Evolutionary conservation across 1,284 basidiomycete species (phyloP).

Genomic region (Ceratobasidium papillatum): DNA sequence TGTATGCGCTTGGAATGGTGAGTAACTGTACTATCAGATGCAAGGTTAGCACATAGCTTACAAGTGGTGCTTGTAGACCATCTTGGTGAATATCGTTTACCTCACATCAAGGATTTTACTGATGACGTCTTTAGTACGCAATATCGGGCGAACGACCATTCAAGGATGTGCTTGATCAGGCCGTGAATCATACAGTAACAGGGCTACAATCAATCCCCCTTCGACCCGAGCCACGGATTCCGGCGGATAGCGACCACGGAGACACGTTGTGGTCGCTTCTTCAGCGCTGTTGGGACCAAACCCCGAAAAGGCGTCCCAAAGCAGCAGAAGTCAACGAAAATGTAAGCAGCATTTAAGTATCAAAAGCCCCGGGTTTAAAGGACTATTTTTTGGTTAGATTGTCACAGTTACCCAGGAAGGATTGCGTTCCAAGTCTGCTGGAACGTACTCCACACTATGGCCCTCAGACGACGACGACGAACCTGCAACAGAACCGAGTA

Average conservation of each 20-base stretch:
- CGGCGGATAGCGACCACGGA: background rate
- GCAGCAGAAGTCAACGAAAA: background rate
- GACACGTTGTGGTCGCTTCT: background rate
- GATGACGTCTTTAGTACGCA: background rate
- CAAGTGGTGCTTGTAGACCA: background rate
- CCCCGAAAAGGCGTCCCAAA: background rate
- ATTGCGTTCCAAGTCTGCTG: too few species aligned
- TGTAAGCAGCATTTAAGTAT: too few species aligned
- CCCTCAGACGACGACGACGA: background rate
- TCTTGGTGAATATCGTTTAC: background rate
- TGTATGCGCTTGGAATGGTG: conserved; percentile 20
- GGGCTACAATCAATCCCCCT: background rate
- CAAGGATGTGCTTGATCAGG: background rate
- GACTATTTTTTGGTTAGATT: too few species aligned
- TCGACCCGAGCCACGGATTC: background rate
- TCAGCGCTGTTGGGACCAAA: background rate
- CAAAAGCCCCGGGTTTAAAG: too few species aligned
- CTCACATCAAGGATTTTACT: background rate
- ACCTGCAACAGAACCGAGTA: background rate
- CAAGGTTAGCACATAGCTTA: background rate
- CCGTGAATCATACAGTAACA: background rate
- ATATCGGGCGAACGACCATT: background rate
- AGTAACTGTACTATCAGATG: background rate
- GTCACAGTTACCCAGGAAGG: too few species aligned
- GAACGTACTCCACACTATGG: too few species aligned